Evolutionary conservation across 2,329 filamentous ascomycete genomes (phyloP), one percentile per base, ranked within the genome.

Genomic region (Colletotrichum lini): DNA sequence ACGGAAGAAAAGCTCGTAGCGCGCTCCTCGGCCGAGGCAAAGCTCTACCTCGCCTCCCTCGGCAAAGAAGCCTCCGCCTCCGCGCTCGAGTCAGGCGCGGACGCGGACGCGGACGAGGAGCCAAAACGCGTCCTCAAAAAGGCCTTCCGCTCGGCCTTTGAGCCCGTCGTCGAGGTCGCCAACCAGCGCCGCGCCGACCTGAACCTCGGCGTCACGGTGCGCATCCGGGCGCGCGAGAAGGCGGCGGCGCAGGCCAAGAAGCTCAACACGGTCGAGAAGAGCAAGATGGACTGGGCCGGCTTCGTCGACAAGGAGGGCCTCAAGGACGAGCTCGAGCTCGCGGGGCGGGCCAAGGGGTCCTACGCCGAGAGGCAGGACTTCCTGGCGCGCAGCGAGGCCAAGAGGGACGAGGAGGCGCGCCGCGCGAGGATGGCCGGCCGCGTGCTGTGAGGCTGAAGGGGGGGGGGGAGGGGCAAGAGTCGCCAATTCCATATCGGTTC

Each of bases 271-370:
- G 89, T 93, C 18, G 90, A 93, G 81, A 93, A 93, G 86, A 92
- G 90, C 76, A 86, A 90, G 63, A 91, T 93, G 88, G 91, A 93
- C 80, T 93, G 91, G 91, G 91, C 91, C 3, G 90, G 90, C 15
- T 93, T 88, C 75, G 91, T 93, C 68, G 91, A 93, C 80, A 89
- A 91, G 79, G 91, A 92, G 79, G 91, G 91, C 10, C 91, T 93
- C 81, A 87, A 90, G 78, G 90, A 93, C 80, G 91, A 93, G 79
- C 83, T 93, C 69, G 87, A 88, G 79, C 83, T 91, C 57, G 90
- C 91, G 30, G 89, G 90, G 69, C 89, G 88, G 81, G 89, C 88
- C 45, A 93, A 92, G 81, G 86, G 87, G 73, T 91, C 89, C 26
- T 93, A 89, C 77, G 85, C 87, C 2, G 86, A 86, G 23, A 83